Conservation (phyloP, 441 rosid genomes). For the Euphorbia corollata region DNA sequence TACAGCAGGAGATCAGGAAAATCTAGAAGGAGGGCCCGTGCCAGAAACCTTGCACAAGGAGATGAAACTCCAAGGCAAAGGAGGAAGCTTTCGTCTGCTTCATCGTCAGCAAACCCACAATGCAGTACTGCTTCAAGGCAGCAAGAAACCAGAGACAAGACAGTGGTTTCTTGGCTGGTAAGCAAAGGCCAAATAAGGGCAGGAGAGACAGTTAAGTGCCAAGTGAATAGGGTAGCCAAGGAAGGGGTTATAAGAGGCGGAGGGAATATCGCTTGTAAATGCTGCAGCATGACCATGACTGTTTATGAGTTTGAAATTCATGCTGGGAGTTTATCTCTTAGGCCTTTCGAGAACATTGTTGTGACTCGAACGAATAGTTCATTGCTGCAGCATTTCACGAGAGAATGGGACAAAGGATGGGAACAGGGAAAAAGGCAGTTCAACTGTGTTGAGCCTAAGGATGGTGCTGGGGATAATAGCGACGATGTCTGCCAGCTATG, state of each 20-base stretch:
- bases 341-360: conserved; percentile 18
- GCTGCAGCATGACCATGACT: neutral
- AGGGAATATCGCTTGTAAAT: conserved; percentile 16
- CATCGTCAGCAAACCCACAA: neutral
- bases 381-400: neutral
- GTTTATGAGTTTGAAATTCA: conserved; percentile 26
- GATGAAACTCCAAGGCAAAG: neutral
- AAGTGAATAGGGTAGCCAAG: neutral
- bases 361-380: neutral
- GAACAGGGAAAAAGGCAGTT: neutral
- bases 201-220: neutral
- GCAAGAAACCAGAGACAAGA: neutral
- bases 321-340: neutral
- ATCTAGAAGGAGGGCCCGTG: neutral
- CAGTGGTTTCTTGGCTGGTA: conserved; percentile 21
- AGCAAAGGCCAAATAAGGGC: neutral
- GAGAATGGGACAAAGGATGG: neutral
- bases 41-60: neutral
- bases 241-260: conserved; percentile 7
- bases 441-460: conserved; percentile 9
- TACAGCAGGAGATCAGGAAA: neutral
- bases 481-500: conserved; percentile 3
- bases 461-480: neutral
- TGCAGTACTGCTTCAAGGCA: neutral
- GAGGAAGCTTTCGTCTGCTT: neutral